A percentile compares a stretch with the other conserved stretches of the same genome.
These are phyloP conservation scores for Myxozyma nipponensis DNA, from an alignment of 805 yeast genomes.

Conservation along the genomic window DNA sequence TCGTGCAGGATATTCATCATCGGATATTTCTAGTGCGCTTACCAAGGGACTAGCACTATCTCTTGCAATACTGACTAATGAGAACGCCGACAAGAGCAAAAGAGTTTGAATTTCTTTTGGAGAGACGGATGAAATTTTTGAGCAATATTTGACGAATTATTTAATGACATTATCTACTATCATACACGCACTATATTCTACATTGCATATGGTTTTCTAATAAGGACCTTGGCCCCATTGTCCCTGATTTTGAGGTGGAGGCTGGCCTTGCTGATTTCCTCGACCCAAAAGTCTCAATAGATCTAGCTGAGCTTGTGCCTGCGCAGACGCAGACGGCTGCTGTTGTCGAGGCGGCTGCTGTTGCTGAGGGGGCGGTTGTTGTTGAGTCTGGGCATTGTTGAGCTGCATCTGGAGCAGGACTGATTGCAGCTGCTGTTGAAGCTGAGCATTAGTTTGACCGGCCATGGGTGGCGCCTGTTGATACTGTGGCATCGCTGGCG, in stretches of 20 bases:
- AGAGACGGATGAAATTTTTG: not conserved
- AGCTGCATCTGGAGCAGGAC: constrained; percentile 18
- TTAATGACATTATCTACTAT: not conserved
- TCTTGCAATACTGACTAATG: constrained; percentile 1
- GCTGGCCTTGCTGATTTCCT: constrained; percentile 6
- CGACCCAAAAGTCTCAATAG: constrained; percentile 15
- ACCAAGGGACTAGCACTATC: constrained; percentile 20
- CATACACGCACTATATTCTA: no score
- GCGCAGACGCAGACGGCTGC: constrained; percentile 11
- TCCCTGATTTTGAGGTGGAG: not conserved
- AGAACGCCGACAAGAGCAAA: not conserved
- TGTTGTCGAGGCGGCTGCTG: constrained; percentile 4
- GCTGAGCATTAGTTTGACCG: constrained; percentile 14
- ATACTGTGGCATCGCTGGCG: constrained; percentile 9
- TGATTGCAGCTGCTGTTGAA: constrained; percentile 21
- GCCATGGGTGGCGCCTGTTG: constrained; percentile 6
- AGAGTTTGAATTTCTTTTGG: not conserved
- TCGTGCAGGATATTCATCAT: no score
- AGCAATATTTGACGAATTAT: not conserved
- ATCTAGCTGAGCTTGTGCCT: constrained; percentile 22
- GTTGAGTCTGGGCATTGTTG: constrained; percentile 3
- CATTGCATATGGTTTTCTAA: not conserved
- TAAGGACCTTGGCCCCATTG: not conserved
- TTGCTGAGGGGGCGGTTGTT: not conserved
- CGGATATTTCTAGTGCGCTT: constrained; percentile 13